Percentiles rank a stretch among this genome's conserved stretches.
Conservation (phyloP, 2,329 filamentous ascomycete genomes). For the Sclerotinia sclerotiorum region DNA sequence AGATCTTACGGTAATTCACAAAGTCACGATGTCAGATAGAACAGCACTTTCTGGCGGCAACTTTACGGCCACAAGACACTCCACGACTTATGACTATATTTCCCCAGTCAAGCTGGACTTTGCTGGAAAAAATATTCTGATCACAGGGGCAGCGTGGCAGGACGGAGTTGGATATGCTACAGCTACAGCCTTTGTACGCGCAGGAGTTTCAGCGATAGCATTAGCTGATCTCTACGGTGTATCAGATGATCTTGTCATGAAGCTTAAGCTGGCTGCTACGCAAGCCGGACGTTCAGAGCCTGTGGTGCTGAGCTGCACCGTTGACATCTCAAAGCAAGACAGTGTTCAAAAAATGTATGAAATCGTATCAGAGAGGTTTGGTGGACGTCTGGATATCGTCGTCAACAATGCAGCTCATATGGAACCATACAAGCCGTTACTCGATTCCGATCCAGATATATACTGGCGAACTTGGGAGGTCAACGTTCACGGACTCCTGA, state of each 20-base stretch:
- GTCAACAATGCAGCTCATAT: conserved; percentile 33
- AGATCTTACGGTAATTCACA: neutral
- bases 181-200: conserved; percentile 16
- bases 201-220: conserved; percentile 18
- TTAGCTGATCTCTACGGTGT: conserved; percentile 7
- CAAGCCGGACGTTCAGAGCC: conserved; percentile 11
- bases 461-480: conserved; percentile 31
- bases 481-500: conserved; percentile 29
- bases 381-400: conserved; percentile 30
- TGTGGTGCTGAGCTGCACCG: neutral
- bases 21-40: neutral
- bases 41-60: conserved; percentile 7
- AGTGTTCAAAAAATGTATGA: conserved; percentile 9
- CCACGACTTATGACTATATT: conserved; percentile 16
- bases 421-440: conserved; percentile 17
- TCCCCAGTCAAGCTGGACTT: conserved; percentile 7
- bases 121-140: conserved; percentile 3
- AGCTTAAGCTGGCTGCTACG: conserved; percentile 7
- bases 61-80: conserved; percentile 11
- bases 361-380: neutral
- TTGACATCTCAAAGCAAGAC: conserved; percentile 9
- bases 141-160: conserved; percentile 20
- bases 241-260: neutral
- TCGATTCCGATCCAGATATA: conserved; percentile 24
- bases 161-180: conserved; percentile 20